Conservation (phyloP, 306 rosid genomes). For the Lathyrus aphaca region DNA sequence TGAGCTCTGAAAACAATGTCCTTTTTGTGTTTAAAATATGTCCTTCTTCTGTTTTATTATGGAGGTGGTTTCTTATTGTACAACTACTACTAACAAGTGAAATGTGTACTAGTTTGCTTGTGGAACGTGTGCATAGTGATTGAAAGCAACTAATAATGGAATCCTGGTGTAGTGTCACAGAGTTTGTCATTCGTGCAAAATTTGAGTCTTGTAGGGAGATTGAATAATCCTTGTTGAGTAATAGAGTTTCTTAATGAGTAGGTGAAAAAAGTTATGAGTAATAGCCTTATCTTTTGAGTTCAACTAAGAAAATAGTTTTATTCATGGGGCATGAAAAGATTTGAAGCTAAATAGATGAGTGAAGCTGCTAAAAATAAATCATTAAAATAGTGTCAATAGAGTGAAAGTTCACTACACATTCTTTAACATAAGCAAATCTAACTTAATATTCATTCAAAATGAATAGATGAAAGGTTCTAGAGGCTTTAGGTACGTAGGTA, state of each 20-base stretch:
- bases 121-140: slow-evolving; percentile 20
- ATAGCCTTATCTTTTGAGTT: too few relatives aligned
- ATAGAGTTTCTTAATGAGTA: neutral
- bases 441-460: too few relatives aligned
- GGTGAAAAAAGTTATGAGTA: neutral
- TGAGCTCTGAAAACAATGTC: slow-evolving; percentile 32
- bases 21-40: neutral
- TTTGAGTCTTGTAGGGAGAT: neutral
- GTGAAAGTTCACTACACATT: too few relatives aligned
- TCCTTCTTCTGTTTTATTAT: neutral
- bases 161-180: slow-evolving; percentile 2
- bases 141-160: slow-evolving; percentile 17
- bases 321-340: too few relatives aligned
- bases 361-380: too few relatives aligned
- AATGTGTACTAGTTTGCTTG: neutral
- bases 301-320: too few relatives aligned
- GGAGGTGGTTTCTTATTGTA: slow-evolving; percentile 1
- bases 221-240: neutral
- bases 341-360: too few relatives aligned
- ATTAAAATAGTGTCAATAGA: too few relatives aligned
- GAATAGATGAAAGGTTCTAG: too few relatives aligned
- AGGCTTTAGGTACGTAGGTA: too few relatives aligned
- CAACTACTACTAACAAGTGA: neutral
- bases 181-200: neutral
- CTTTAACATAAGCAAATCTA: too few relatives aligned